Conservation (phyloP, 768 basidiomycete genomes). For the Cyclocybe cylindracea region DNA sequence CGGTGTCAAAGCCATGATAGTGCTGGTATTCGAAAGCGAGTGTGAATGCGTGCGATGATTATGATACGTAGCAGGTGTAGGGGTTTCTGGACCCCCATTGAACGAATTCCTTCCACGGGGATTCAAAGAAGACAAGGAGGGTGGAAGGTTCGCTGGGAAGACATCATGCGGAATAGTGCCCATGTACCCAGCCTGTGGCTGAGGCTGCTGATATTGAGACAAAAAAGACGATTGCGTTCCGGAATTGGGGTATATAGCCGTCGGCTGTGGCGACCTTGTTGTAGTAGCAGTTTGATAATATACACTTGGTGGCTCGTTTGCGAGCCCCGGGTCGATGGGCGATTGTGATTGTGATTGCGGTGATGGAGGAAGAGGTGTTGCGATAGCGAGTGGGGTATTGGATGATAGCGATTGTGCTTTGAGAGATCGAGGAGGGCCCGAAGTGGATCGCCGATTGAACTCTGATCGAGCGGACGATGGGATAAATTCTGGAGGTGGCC, state of each 20-base stretch:
- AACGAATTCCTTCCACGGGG: conserved; percentile 24
- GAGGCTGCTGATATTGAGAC: conserved; percentile 33
- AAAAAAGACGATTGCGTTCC: conserved; percentile 42
- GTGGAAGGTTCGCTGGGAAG: conserved; percentile 41
- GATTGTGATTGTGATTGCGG: conserved; percentile 48
- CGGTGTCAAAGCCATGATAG: conserved; percentile 11
- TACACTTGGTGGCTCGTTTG: conserved; percentile 55
- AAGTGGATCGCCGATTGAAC: conserved; percentile 41
- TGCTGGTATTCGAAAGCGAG: conserved; percentile 19
- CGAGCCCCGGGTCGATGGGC: conserved; percentile 33
- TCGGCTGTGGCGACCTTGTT: conserved; percentile 47
- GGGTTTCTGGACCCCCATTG: conserved; percentile 40
- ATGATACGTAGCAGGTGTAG: conserved; percentile 37
- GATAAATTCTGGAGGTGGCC: conserved; percentile 21
- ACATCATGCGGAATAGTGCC: conserved; percentile 41
- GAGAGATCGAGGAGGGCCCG: conserved; percentile 41
- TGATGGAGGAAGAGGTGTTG: conserved; percentile 49
- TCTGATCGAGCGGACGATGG: conserved; percentile 37
- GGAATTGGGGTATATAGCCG: conserved; percentile 46
- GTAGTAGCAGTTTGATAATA: conserved; percentile 64
- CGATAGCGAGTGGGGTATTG: conserved; percentile 35
- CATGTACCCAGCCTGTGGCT: conserved; percentile 26
- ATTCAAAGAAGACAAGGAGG: conserved; percentile 38
- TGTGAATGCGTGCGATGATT: conserved; percentile 35
- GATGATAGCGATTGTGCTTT: conserved; percentile 43